Base-by-base conservation (phyloP, 2,329 filamentous ascomycete genomes). In the Bisporella sp. region DNA sequence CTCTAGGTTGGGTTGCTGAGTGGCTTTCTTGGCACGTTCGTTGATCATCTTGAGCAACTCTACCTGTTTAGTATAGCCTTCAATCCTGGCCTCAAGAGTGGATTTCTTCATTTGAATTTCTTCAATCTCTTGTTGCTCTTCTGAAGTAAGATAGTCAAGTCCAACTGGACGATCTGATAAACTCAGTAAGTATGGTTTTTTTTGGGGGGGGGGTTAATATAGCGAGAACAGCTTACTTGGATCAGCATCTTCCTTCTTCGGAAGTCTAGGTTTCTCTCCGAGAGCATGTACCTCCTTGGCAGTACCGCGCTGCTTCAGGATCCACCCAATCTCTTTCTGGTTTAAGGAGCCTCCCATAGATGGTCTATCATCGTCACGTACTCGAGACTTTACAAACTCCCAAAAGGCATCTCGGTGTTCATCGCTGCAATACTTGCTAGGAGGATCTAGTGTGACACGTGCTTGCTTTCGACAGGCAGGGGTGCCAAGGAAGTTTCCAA, bases 351-450 rank as follows among this genome's bases (percentile, higher is more conserved):
- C 61, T 12, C 62, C 62, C 46, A 60, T 59, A 5, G 59, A 62
- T n/a, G 58, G 57, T 11, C 53, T 53, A 6, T 57, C 31, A 48
- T 61, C 56, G 8, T 52, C 33, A 4, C 61, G 58, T 28, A 58
- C 40, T 8, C 41, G 53, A 30, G 30, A 47, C 13, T 46, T 51
- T 31, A 61, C 54, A 46, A 51, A 57, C 11, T 50, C 41, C 49
- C 54, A 61, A 41, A 62, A 66, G 6, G 47, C 54, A 11, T 49
- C 31, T 21, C 50, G 48, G 44, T 63, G 61, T 48, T 62, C 56
- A 29, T 64, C 58, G 32, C 61, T 62, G 45, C 64, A 66, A 42
- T 64, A 66, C 52, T 63, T 65, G 58, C 60, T 64, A 33, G 58
- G 57, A 1, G 58, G 56, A 30, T 58, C 53, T 31, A 58, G 49